Evolutionary conservation across 805 yeast species (phyloP), one percentile per base, ranked within the genome.

Genomic region (Hanseniaspora thailandica): DNA sequence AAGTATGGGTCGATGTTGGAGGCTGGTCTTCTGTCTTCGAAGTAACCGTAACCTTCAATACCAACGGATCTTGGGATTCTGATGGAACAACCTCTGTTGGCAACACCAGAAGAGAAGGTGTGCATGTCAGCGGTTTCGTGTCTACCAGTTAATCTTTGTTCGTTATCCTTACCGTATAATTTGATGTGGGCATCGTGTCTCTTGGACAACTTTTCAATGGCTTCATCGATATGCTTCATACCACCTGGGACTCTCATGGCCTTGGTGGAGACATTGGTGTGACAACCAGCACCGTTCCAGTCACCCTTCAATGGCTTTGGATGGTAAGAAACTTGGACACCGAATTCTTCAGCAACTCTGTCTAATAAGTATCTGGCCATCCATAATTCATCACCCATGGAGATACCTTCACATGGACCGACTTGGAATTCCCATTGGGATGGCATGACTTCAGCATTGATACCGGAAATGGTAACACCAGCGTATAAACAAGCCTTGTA

Each of bases 271-370:
- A 93, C 97, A 71, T 93, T 93, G 70, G 98, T 93, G 76, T 93
- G 98, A 78, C 97, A 90, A 66, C 98, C 98, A 71, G 98, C 97
- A 77, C 98, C 98, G 71, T 93, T 93, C 97, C 97, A 93, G 76
- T 90, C 97, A 64, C 97, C 97, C 77, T 83, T 80, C 71, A 93
- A 79, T 63, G 98, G 97, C 80, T 93, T 93, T 73, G 98, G 98
- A 81, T 93, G 98, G 84, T 89, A 83, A 45, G 97, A 87, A 63
- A 93, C 90, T 84, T 88, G 89, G 69, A 93, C 94, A 69, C 96
- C 97, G 66, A 93, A 93, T 72, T 93, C 98, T 77, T 93, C 98
- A 60, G 97, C 96, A 52, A 88, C 93, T 74, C 97, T 84, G 74
- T 80, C 81, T 67, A 93, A 76, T 64, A 93, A 75, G 71, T 86